Evolutionary conservation across 176 grass and related monocot species (phyloP), one percentile per base, ranked within the genome.

Genomic region (Zoysia japonica): DNA sequence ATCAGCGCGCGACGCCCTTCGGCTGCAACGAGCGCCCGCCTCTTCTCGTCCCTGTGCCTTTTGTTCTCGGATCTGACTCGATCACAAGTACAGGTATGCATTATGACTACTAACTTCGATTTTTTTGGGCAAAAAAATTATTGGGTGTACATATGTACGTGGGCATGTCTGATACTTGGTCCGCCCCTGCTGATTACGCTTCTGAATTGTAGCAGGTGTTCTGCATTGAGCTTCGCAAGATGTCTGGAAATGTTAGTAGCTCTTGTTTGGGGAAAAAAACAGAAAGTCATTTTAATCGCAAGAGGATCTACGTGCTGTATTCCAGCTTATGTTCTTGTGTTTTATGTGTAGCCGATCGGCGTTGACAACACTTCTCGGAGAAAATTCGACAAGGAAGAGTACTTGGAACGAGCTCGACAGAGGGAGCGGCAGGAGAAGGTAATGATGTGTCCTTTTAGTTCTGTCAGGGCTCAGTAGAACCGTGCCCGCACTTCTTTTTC

Each of bases 331-430:
- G 17, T 28, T 52, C 72, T 13, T 72, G 8, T 47, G 39, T 85
- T 1, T 67, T 87, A 47, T 88, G 61, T 69, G 48, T 79, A 99
- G 96, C 82, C 96, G 12, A 82, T 82, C 45, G 96, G 96, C 1
- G 84, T 99, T 36, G 92, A 99, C 53, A 99, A 95, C 60, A 95
- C 96, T 69, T 99, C 81, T 74, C 67, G 96, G 74, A 94, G 92
- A 85, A 99, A 99, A 75, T 95, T 93, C 59, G 86, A 99, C 68
- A 88, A 77, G 84, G 96, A 99, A 74, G 96, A 99, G 65, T 92
- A 89, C 71, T 87, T 98, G 81, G 89, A 93, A 61, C 76, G 87
- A 82, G 96, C 92, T 81, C 83, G 96, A 64, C 87, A 95, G 85
- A 85, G 96, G 65, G 91, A 97, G 74, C 79, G 65, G 51, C 79